These are phyloP conservation scores for Xylariomycetidae sp. DNA, from an alignment of 2,329 filamentous ascomycete genomes.

Conservation along the genomic window DNA sequence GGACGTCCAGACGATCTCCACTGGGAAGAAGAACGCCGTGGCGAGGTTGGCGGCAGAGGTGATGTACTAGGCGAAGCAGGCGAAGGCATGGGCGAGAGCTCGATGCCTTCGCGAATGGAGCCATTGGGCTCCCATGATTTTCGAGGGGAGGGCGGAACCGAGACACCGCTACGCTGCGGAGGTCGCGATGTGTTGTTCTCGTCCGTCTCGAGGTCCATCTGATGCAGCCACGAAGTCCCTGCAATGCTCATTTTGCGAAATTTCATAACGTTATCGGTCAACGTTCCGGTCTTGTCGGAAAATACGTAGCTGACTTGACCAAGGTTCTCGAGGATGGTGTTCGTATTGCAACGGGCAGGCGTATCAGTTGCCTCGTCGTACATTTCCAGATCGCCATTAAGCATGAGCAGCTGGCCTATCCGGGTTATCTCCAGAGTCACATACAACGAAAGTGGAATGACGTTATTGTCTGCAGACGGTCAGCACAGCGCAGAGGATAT, in stretches of 20 bases:
- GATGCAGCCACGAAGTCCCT: conserved; percentile 83
- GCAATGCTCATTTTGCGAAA: conserved; percentile 89
- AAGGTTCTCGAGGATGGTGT: conserved; percentile 90
- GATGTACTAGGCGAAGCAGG: too few species aligned
- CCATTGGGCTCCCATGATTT: conserved; percentile 15
- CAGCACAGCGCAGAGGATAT: too few species aligned
- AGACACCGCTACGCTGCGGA: neutral
- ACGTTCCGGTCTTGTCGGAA: conserved; percentile 88
- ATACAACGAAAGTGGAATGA: conserved; percentile 86
- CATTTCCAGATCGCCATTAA: conserved; percentile 82
- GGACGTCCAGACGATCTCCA: conserved; percentile 27
- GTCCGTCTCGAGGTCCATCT: conserved; percentile 52
- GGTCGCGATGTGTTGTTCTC: conserved; percentile 1
- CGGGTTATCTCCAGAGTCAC: conserved; percentile 87
- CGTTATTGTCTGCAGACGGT: too few species aligned
- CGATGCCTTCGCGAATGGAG: conserved; percentile 25
- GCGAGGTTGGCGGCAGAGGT: conserved; percentile 9
- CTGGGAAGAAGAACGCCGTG: conserved; percentile 26
- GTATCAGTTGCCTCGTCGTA: conserved; percentile 81
- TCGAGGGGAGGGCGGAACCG: conserved; percentile 5
- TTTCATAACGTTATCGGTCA: conserved; percentile 94
- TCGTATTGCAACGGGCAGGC: conserved; percentile 83
- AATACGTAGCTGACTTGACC: conserved; percentile 89
- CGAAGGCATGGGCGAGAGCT: conserved; percentile 21
- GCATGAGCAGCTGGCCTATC: conserved; percentile 67